A percentile compares a stretch with the other conserved stretches of the same genome.
Conservation (phyloP, 495 filamentous ascomycete species). For the Penicillium samsonianum region DNA sequence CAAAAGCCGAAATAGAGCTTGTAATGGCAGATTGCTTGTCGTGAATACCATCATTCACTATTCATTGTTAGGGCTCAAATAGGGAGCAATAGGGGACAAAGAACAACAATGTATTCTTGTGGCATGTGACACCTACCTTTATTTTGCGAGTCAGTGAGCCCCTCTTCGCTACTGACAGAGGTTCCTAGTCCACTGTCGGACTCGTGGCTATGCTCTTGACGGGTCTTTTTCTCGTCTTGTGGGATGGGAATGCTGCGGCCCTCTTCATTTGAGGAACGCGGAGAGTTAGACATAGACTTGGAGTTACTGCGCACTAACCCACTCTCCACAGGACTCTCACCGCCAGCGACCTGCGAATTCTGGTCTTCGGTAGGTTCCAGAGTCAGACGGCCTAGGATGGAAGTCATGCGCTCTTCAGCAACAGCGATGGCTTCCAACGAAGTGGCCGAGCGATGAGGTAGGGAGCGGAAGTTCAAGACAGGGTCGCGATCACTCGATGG, state of each 20-base stretch:
- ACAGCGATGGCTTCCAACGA: slow-evolving; percentile 50
- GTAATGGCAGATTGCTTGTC: slow-evolving; percentile 47
- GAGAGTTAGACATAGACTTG: slow-evolving; percentile 4
- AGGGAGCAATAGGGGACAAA: not conserved
- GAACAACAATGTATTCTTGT: not conserved
- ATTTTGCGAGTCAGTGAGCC: slow-evolving; percentile 22
- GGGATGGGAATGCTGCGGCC: slow-evolving; percentile 2
- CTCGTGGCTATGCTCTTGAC: slow-evolving; percentile 38
- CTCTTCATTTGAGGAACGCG: slow-evolving; percentile 1
- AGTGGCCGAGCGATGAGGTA: slow-evolving; percentile 54
- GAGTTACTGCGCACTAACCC: not conserved
- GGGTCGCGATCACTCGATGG: slow-evolving; percentile 45
- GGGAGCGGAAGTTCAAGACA: slow-evolving; percentile 43
- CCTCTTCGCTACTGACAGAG: slow-evolving; percentile 46
- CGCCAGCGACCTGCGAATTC: not conserved
- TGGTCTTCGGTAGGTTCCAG: slow-evolving; percentile 37
- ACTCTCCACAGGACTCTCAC: not conserved
- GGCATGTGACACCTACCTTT: slow-evolving; percentile 20
- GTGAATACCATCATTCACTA: slow-evolving; percentile 32
- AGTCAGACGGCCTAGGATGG: slow-evolving; percentile 46
- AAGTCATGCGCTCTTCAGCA: slow-evolving; percentile 50
- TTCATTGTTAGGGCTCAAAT: slow-evolving; percentile 6
- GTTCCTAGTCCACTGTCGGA: slow-evolving; percentile 60
- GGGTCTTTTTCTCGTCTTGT: slow-evolving; percentile 21
- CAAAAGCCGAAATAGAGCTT: slow-evolving; percentile 38